Base-by-base conservation (phyloP, 805 yeast species). In the Candida dajiaensis region DNA sequence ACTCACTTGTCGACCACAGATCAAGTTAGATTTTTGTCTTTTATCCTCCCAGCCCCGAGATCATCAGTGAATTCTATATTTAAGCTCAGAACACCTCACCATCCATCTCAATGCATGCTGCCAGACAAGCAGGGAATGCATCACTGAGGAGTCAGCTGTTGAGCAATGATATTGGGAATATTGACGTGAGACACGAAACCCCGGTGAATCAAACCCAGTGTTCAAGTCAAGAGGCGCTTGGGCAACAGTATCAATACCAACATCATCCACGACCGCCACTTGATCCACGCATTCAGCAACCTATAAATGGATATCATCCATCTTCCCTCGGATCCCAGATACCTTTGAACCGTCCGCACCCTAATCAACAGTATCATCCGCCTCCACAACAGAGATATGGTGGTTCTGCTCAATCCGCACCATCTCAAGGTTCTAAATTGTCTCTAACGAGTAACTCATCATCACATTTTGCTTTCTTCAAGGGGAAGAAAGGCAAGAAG, bases 151-250 rank as follows among this genome's bases (percentile, higher is more conserved):
- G 61, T 45, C 69, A 68, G 49, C 58, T 71, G 16, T 50, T 74
- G 25, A 67, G 63, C 28, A 59, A 52, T 41, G 71, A 70, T 22
- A 57, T 69, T 11, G 80, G 77, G 0, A 63, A 57, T 49, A 74
- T 77, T 26, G 79, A 76, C 49, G 62, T 76, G 13, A 50, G 69
- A 15, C 53, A 71, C 15, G 80, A 76, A 51, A 58, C 58, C 0
- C 75, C 75, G 4, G 46, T 66, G 8, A 55, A 54, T 33, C 31
- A 38, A 9, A 48, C 40, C 37, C 33, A 46, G 20, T 42, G 50
- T 13, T 44, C 11, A n/a, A 18, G 20, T 12, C 36, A 16, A 16
- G 36, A 33, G 11, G 12, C 45, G 26, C 50, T 38, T 20, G 39
- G n/a, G 10, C 41, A 42, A 33, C 37, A 40, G 12, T 6, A 28